Conservation (phyloP, 768 basidiomycete species). For the Lactarius akahatsu region DNA sequence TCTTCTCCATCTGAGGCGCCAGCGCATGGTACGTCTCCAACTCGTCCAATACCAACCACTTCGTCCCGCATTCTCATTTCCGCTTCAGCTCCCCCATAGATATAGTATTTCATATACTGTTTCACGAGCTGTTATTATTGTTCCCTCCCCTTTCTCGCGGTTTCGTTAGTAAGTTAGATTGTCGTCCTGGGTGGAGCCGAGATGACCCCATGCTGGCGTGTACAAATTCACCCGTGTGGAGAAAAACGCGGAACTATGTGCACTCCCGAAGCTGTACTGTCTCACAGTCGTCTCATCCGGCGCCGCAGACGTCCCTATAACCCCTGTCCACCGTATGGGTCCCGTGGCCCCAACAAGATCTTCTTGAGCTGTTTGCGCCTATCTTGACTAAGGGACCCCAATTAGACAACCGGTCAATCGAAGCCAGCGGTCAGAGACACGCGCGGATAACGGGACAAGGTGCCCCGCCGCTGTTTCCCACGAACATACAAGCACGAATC, state of each 20-base stretch:
- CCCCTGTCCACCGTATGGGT: background rate
- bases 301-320: background rate
- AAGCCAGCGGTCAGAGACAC: background rate
- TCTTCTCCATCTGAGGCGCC: slow-evolving; percentile 7
- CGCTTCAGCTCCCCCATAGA: slow-evolving; percentile 18
- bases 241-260: background rate
- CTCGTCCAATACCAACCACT: background rate
- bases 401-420: background rate
- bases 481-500: background rate
- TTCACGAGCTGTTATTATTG: background rate
- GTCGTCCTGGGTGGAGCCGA: background rate
- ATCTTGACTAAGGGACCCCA: background rate
- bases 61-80: slow-evolving; percentile 15
- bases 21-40: slow-evolving; percentile 10
- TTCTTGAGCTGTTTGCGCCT: background rate
- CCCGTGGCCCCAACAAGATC: background rate
- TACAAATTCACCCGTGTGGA: background rate
- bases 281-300: background rate
- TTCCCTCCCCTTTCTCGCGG: background rate
- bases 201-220: background rate
- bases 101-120: slow-evolving; percentile 11
- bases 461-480: background rate
- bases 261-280: background rate
- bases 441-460: background rate
- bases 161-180: background rate